Evolutionary conservation across 257 asterid species (phyloP), one percentile per base, ranked within the genome.

Genomic region (Capsicum chinense): DNA sequence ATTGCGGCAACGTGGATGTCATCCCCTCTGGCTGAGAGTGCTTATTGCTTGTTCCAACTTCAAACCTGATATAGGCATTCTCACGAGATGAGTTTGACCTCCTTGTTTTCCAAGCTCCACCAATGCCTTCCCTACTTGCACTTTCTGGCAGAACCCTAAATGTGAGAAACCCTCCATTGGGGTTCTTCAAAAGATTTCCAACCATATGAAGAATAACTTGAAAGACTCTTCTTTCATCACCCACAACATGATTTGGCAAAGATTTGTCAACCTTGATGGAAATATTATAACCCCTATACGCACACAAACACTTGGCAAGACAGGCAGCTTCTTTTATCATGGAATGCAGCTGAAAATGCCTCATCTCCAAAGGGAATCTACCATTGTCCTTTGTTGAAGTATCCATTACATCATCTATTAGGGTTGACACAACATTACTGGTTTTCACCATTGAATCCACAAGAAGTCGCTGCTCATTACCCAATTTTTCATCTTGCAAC

Each of bases 171-270:
- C 97, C 97, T 67, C 91, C 97, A 70, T 83, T 90, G 83, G 89
- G 90, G 80, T 90, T 90, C 86, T 87, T 89, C 86, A 96, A 86
- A 52, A 93, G 87, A 90, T 89, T 93, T 69, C 99, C 94, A 63
- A 94, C 95, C 98, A 94, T 93, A 89, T 96, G 98, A 84, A 96
- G 85, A 84, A 96, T 86, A 17, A 93, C 98, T 88, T 94, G 98
- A 86, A 96, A 92, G 58, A 95, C 91, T 82, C 99, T 87, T 82
- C 95, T 90, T 86, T 96, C 98, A 74, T 96, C 99, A 21, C 99
- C 99, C 88, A 93, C 86, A 9, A 97, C 95, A 83, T 92, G 89
- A 88, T 94, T 90, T 6, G 97, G 98, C 86, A 97, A 87, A 48
- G 93, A 84, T 73, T 89, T 95, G 71, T 93, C 98, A 11, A 93